Percentiles rank a stretch among this genome's conserved stretches.
Conservation (phyloP, 495 filamentous ascomycete species). For the Trichocladium uniseriatum region DNA sequence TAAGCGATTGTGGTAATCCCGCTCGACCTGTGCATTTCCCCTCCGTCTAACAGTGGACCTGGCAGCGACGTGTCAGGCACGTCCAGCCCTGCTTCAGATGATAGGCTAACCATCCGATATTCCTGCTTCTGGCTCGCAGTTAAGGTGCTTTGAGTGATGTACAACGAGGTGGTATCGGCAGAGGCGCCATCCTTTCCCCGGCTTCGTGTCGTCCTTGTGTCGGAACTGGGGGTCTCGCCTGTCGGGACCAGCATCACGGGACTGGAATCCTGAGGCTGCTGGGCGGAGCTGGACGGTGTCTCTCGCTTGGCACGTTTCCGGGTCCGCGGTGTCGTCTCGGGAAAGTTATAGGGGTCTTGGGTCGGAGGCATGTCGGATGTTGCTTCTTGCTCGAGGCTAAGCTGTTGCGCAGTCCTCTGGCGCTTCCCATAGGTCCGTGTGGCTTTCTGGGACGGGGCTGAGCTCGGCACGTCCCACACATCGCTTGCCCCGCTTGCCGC, state of each 20-base stretch:
- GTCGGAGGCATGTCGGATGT: conserved; percentile 1
- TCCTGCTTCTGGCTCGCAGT: conserved; percentile 25
- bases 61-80: conserved; percentile 4
- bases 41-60: not conserved
- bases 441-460: not conserved
- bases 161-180: conserved; percentile 13
- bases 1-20: conserved; percentile 20
- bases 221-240: not conserved
- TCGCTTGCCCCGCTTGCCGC: not conserved
- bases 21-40: conserved; percentile 19
- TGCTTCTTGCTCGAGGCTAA: conserved; percentile 4
- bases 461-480: conserved; percentile 14
- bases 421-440: conserved; percentile 18
- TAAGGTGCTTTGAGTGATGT: conserved; percentile 20
- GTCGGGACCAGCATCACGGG: conserved; percentile 7
- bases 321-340: conserved; percentile 6
- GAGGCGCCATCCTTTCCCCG: not conserved
- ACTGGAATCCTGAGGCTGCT: conserved; percentile 1
- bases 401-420: conserved; percentile 5
- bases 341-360: conserved; percentile 18
- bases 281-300: not conserved
- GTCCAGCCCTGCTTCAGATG: conserved; percentile 7
- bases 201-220: not conserved
- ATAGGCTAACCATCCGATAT: conserved; percentile 15
- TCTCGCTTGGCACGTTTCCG: conserved; percentile 4